Conservation (phyloP, 495 filamentous ascomycete species). For the Lasiosphaeria ovina region DNA sequence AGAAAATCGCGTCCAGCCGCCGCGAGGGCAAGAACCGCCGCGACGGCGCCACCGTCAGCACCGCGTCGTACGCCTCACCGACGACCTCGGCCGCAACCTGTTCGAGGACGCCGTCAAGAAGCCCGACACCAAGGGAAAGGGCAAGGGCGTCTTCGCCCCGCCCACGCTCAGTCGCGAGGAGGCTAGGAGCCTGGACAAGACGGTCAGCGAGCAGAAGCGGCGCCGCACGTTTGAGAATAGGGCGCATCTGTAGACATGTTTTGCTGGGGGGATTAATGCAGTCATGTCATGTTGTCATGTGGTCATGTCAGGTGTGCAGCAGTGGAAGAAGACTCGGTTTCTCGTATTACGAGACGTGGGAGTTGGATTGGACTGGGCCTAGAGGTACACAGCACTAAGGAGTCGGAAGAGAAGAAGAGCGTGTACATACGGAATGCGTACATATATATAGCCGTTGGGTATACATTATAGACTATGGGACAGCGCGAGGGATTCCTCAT, state of each 20-base stretch:
- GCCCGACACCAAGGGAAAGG: constrained; percentile 19
- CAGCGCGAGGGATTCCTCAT: no score
- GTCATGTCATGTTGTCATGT: no score
- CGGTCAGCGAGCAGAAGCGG: constrained; percentile 39
- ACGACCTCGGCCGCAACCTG: constrained; percentile 50
- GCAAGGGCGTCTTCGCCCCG: constrained; percentile 23
- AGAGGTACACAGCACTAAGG: no score
- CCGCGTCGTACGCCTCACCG: constrained; percentile 77
- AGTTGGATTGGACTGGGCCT: no score
- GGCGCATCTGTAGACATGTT: constrained; percentile 51
- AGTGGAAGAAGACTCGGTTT: neutral
- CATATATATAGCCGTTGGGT: no score
- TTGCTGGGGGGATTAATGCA: no score
- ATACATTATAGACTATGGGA: no score
- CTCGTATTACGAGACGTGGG: no score
- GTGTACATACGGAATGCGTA: no score
- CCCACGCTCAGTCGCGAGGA: constrained; percentile 42
- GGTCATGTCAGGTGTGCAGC: no score
- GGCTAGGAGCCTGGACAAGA: constrained; percentile 32
- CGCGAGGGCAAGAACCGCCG: constrained; percentile 93
- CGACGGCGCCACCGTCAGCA: constrained; percentile 85
- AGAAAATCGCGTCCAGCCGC: constrained; percentile 75
- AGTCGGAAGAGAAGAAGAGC: no score
- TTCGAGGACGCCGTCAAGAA: constrained; percentile 42
- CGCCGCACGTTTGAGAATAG: constrained; percentile 42